Conservation (phyloP, 352 stramenopile species). For the Phytophthora europaea region DNA sequence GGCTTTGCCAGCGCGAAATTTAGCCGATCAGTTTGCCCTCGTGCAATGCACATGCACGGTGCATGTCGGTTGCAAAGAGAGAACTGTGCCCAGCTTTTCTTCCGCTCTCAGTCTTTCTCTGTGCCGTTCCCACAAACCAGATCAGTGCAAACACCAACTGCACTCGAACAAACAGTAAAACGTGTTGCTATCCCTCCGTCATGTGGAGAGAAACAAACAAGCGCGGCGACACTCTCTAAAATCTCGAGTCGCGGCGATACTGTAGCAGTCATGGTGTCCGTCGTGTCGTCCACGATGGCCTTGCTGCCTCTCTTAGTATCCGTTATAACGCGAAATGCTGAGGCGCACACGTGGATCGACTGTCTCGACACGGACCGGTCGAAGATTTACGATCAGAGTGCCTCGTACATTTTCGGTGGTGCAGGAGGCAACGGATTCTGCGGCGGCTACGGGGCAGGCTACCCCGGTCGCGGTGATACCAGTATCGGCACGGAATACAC, state of each 20-base stretch:
- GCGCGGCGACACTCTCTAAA: slow-evolving; percentile 28
- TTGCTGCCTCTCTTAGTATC: slow-evolving; percentile 27
- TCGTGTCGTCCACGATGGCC: slow-evolving; percentile 15
- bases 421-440: slow-evolving; percentile 73
- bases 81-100: slow-evolving; percentile 38
- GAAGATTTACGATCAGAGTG: slow-evolving; percentile 74
- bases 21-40: slow-evolving; percentile 23
- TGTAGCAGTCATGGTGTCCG: slow-evolving; percentile 25
- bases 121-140: slow-evolving; percentile 27
- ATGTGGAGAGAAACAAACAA: slow-evolving; percentile 1
- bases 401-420: slow-evolving; percentile 73
- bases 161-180: slow-evolving; percentile 16
- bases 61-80: slow-evolving; percentile 2
- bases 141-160: slow-evolving; percentile 15
- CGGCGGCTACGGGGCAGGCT: slow-evolving; percentile 72
- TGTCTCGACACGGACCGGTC: slow-evolving; percentile 66
- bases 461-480: slow-evolving; percentile 59
- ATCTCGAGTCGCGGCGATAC: slow-evolving; percentile 19
- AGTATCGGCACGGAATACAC: slow-evolving; percentile 69
- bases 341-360: slow-evolving; percentile 78
- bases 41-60: too few relatives aligned
- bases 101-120: slow-evolving; percentile 36
- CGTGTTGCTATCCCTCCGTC: slow-evolving; percentile 11
- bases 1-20: slow-evolving; percentile 1
- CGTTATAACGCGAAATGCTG: slow-evolving; percentile 20